phyloP scores from a whole-genome alignment of 495 filamentous ascomycete genomes.

The Penicillium coprophilum region DNA sequence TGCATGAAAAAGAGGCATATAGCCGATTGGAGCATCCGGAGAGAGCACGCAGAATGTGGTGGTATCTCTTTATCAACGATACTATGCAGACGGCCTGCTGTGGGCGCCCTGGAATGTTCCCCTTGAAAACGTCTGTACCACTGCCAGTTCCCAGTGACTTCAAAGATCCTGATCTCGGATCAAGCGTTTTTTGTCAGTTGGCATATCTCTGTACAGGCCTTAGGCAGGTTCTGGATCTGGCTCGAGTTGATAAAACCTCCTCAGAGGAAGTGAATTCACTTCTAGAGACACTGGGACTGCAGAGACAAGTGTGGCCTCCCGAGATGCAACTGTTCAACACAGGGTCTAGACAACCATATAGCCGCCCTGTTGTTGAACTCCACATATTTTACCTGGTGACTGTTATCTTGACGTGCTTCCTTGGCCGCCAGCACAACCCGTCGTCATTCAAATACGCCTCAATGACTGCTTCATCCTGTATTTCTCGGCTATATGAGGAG shows the following conservation, averaged over 20 bases:
- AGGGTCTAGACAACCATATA: conserved; percentile 5
- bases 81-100: conserved; percentile 20
- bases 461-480: conserved; percentile 20
- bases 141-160: conserved; percentile 11
- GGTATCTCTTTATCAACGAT: conserved; percentile 20
- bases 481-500: conserved; percentile 21
- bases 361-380: conserved; percentile 11
- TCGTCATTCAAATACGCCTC: conserved; percentile 17
- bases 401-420: conserved; percentile 19
- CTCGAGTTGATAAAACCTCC: not conserved
- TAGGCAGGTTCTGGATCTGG: not conserved
- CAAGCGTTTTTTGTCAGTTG: conserved; percentile 6
- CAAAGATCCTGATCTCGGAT: conserved; percentile 2
- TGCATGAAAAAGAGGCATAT: conserved; percentile 20
- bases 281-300: not conserved
- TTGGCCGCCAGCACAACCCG: conserved; percentile 14
- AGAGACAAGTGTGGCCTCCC: conserved; percentile 8
- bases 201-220: conserved; percentile 4
- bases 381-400: conserved; percentile 20
- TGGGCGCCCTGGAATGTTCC: conserved; percentile 14
- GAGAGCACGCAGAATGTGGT: conserved; percentile 16
- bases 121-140: conserved; percentile 9
- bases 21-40: not conserved
- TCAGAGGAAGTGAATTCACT: not conserved
- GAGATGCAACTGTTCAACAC: conserved; percentile 7